Base-by-base conservation (phyloP, 805 yeast species). In the Lachancea waltii region DNA sequence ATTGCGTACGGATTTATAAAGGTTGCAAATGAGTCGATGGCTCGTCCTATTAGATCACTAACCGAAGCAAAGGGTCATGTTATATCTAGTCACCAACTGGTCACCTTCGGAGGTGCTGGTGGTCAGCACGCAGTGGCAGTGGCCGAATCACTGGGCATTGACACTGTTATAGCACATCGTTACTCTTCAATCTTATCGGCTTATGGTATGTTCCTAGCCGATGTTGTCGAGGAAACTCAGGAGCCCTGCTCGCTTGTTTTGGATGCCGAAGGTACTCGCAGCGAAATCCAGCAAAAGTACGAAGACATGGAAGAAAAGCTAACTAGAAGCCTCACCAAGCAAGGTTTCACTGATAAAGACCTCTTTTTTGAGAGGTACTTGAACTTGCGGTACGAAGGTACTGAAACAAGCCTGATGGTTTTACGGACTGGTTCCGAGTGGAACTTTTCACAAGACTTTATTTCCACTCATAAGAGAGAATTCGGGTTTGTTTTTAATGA, bases 31-130 rank as follows among this genome's bases (percentile, higher is more conserved):
- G 94, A 84, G 50, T 67, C 87, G 1, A 86, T 86, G 95, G 83
- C 92, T n/a, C 72, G 94, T 44, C 95, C 95, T 2, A 83, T 86
- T 38, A 70, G 95, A 42, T 79, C 82, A 29, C 63, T 86, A 36
- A 85, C 95, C 0, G 95, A 85, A 55, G 85, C 90, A 2, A 84
- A 79, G 53, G 95, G 95, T 4, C 77, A 78, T 52, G 69, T 74
- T 29, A 70, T 78, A 0, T 56, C 81, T 7, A 65, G 72, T 8
- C 95, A 86, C 56, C 64, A 81, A 41, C 62, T 86, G 42, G 94
- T 87, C 1, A 73, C 90, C 2, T 86, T 86, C 62, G 95, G 95
- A 33, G 95, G 95, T 34, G 95, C 95, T 18, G 95, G 95, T 38
- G 95, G 95, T 7, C 95, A 86, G 61, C 89, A 84, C 59, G 89